Evolutionary conservation across 148 eudicot species (phyloP).

Genomic region (Rhododendron vialii): DNA sequence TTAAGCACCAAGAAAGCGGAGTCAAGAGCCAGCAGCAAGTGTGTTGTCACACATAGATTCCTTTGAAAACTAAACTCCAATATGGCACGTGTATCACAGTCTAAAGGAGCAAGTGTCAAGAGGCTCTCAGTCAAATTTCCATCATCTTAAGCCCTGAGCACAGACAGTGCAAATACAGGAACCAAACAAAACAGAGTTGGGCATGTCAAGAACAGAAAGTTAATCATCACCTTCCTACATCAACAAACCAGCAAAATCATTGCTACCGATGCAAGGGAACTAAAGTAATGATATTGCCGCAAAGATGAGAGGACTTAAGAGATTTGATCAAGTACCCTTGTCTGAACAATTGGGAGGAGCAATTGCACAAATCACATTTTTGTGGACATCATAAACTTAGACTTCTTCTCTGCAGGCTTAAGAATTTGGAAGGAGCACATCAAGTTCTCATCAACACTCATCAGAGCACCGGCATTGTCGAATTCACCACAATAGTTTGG

Average conservation of each 20-base stretch:
- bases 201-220: background rate
- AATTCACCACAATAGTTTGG: constrained; percentile 19
- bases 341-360: background rate
- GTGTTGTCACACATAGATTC: background rate
- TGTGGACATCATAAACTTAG: constrained; percentile 13
- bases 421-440: constrained; percentile 25
- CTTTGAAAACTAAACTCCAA: background rate
- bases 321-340: background rate
- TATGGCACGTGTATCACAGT: background rate
- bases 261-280: background rate
- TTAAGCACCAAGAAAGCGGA: background rate
- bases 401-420: constrained; percentile 20
- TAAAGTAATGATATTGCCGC: background rate
- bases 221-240: background rate
- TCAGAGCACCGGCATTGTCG: constrained; percentile 23
- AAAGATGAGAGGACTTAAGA: background rate
- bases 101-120: background rate
- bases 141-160: background rate
- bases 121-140: background rate
- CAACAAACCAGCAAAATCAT: background rate
- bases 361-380: constrained; percentile 13
- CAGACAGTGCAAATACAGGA: background rate
- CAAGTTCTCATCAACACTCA: constrained; percentile 20
- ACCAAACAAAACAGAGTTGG: background rate
- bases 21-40: background rate